Percentiles rank a stretch among this genome's conserved stretches.
Evolutionary conservation across 1,284 basidiomycete genomes (phyloP).

Genomic region (Ganoderma resinaceum): DNA sequence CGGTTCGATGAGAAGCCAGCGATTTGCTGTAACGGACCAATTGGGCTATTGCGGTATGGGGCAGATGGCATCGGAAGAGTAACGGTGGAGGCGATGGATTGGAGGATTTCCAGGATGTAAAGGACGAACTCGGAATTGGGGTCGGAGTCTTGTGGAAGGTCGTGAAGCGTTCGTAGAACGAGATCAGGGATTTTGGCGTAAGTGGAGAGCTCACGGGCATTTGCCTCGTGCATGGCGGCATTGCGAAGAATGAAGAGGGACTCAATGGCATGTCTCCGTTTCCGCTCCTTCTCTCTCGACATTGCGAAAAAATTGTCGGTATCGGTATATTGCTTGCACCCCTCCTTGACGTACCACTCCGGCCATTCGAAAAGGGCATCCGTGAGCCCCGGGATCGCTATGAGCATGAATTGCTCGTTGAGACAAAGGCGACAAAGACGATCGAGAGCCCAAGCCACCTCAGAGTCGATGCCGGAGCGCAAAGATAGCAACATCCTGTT

Average conservation of each 20-base stretch:
- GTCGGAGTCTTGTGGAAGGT: conserved; percentile 62
- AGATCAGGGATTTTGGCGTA: conserved; percentile 67
- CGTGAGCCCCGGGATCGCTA: conserved; percentile 73
- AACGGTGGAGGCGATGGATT: conserved; percentile 39
- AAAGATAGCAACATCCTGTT: conserved; percentile 87
- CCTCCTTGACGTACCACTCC: conserved; percentile 72
- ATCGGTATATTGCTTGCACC: conserved; percentile 51
- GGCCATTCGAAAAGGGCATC: conserved; percentile 86
- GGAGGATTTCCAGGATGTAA: conserved; percentile 71
- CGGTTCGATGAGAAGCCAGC: conserved; percentile 69
- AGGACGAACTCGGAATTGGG: conserved; percentile 73
- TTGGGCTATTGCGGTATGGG: conserved; percentile 38
- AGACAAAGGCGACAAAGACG: conserved; percentile 77
- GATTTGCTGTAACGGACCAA: conserved; percentile 48
- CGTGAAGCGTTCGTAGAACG: conserved; percentile 62
- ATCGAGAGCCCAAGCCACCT: conserved; percentile 84
- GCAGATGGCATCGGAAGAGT: conserved; percentile 39
- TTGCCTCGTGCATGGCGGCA: conserved; percentile 70
- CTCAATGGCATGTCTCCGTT: conserved; percentile 73
- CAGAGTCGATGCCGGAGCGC: conserved; percentile 75
- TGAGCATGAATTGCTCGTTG: conserved; percentile 76
- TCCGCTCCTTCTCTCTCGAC: conserved; percentile 54
- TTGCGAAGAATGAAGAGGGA: conserved; percentile 82
- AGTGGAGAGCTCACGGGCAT: conserved; percentile 63
- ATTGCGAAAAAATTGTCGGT: conserved; percentile 59